phyloP scores from a whole-genome alignment of 2,329 filamentous ascomycete species.

The Exophiala dermatitidis region DNA sequence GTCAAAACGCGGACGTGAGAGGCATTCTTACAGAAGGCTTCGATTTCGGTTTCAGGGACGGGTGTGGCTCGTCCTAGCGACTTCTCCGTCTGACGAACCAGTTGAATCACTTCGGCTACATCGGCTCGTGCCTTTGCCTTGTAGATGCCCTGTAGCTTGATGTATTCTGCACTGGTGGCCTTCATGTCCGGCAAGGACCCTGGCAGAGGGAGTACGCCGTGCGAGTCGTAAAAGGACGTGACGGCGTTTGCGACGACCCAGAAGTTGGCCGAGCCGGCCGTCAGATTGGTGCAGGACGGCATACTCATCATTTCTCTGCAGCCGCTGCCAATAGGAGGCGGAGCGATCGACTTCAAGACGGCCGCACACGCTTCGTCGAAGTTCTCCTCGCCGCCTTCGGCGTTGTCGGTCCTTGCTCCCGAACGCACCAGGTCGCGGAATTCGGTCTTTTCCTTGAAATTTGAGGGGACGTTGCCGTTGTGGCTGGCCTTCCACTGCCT shows the following conservation, averaged over 20 bases:
- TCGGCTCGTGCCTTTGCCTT: slow-evolving; percentile 79
- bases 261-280: slow-evolving; percentile 55
- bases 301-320: slow-evolving; percentile 74
- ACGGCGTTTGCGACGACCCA: slow-evolving; percentile 84
- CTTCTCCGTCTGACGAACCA: slow-evolving; percentile 52
- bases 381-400: slow-evolving; percentile 91
- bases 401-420: slow-evolving; percentile 61
- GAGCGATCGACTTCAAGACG: slow-evolving; percentile 77
- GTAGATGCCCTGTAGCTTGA: slow-evolving; percentile 86
- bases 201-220: slow-evolving; percentile 70
- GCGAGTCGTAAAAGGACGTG: slow-evolving; percentile 64
- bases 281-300: slow-evolving; percentile 46
- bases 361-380: slow-evolving; percentile 86
- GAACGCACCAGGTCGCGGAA: slow-evolving; percentile 66
- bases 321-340: slow-evolving; percentile 58
- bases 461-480: slow-evolving; percentile 59
- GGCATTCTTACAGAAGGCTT: slow-evolving; percentile 91
- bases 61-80: slow-evolving; percentile 37
- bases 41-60: slow-evolving; percentile 67
- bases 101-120: slow-evolving; percentile 62
- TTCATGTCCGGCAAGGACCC: slow-evolving; percentile 97
- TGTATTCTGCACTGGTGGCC: slow-evolving; percentile 81
- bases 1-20: slow-evolving; percentile 85
- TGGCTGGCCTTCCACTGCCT: slow-evolving; percentile 70
- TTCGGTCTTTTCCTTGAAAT: slow-evolving; percentile 76